phyloP scores from a whole-genome alignment of 2,329 filamentous ascomycete species.

The Phialemoniopsis sp. region DNA sequence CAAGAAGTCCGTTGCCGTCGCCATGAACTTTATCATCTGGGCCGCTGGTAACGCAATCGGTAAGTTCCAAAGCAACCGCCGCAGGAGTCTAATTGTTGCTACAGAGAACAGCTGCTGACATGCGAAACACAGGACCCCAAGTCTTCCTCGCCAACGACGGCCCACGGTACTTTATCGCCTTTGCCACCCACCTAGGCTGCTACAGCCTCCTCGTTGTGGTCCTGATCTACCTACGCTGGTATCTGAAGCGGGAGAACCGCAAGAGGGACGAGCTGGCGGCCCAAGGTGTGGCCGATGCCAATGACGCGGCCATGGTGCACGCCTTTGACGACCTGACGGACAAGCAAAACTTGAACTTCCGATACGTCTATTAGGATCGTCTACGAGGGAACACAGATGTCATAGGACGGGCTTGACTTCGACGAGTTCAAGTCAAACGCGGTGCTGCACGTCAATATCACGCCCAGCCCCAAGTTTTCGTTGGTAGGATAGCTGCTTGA shows the following conservation, averaged over 20 bases:
- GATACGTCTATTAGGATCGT: constrained; percentile 32
- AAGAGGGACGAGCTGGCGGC: constrained; percentile 45
- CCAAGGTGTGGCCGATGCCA: constrained; percentile 32
- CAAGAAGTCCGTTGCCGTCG: constrained; percentile 66
- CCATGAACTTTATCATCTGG: constrained; percentile 69
- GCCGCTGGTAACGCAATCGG: constrained; percentile 64
- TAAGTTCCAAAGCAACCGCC: too few species aligned
- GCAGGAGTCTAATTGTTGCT: too few species aligned
- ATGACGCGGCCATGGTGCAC: constrained; percentile 37
- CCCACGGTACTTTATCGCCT: constrained; percentile 66
- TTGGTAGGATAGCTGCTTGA: too few species aligned
- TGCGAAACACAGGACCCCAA: constrained; percentile 44
- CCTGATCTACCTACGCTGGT: constrained; percentile 53
- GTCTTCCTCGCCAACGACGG: constrained; percentile 57
- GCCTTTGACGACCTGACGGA: constrained; percentile 37
- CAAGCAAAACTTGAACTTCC: constrained; percentile 35
- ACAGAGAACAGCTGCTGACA: too few species aligned
- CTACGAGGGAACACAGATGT: too few species aligned
- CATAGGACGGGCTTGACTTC: too few species aligned
- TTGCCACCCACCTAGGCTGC: constrained; percentile 65
- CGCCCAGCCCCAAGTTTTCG: too few species aligned
- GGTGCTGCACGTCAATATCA: too few species aligned
- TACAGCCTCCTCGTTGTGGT: constrained; percentile 57
- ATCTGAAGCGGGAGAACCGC: constrained; percentile 59
- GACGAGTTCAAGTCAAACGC: too few species aligned